Conservation (phyloP, 2,329 filamentous ascomycete species). For the Monilinia laxa region DNA sequence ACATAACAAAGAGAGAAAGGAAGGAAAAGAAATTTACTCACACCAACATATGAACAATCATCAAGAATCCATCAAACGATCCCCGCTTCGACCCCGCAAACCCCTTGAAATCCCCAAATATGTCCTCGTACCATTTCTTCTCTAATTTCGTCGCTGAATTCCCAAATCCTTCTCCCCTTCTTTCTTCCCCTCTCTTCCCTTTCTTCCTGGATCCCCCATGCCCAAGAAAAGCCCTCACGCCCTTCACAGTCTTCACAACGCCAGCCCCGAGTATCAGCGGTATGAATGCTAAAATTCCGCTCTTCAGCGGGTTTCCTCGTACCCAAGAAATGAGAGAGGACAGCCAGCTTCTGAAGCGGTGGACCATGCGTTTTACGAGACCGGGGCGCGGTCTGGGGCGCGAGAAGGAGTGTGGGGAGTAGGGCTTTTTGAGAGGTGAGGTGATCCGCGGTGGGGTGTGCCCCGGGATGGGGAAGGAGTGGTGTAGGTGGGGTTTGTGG, state of each 20-base stretch:
- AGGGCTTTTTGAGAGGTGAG: conserved; percentile 31
- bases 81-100: conserved; percentile 35
- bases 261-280: conserved; percentile 32
- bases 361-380: conserved; percentile 30
- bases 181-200: neutral
- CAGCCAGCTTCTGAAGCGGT: conserved; percentile 30
- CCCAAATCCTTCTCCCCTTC: conserved; percentile 2
- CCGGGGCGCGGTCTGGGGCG: conserved; percentile 35
- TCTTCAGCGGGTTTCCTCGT: conserved; percentile 33
- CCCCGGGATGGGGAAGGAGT: conserved; percentile 19
- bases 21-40: conserved; percentile 27
- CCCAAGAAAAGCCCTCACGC: conserved; percentile 17
- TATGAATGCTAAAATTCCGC: conserved; percentile 31
- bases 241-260: conserved; percentile 17
- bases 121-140: conserved; percentile 29
- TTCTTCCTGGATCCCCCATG: neutral
- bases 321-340: conserved; percentile 29
- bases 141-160: conserved; percentile 18
- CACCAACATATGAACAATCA: conserved; percentile 37
- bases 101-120: conserved; percentile 34
- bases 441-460: conserved; percentile 22
- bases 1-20: neutral
- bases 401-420: conserved; percentile 33
- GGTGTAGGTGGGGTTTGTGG: neutral
- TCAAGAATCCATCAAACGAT: conserved; percentile 37